Percentiles rank a stretch among this genome's conserved stretches.
These are phyloP conservation scores for Cyclotella atomus DNA, from an alignment of 108 stramenopile species.

Conservation along the genomic window DNA sequence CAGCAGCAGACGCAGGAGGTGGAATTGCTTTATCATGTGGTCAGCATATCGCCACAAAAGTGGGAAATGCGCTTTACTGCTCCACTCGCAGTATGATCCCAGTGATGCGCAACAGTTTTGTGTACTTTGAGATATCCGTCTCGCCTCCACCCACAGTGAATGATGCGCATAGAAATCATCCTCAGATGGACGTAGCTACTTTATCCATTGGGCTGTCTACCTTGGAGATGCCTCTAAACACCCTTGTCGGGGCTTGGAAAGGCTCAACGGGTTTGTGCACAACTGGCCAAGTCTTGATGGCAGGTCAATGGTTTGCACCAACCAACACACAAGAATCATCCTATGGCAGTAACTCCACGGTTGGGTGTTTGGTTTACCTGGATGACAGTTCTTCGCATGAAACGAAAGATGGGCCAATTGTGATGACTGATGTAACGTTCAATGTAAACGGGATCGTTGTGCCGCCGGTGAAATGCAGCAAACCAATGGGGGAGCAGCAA, in stretches of 20 bases:
- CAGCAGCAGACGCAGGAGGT: conserved; percentile 72
- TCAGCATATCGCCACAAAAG: conserved; percentile 92
- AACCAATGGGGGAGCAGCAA: background rate
- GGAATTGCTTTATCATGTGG: conserved; percentile 86
- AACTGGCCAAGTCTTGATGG: conserved; percentile 88
- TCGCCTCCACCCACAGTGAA: conserved; percentile 55
- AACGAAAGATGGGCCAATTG: conserved; percentile 91
- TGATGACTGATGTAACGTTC: conserved; percentile 87
- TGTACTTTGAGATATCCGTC: conserved; percentile 94
- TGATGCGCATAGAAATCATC: background rate
- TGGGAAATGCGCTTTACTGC: conserved; percentile 87
- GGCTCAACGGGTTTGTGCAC: conserved; percentile 92
- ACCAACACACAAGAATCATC: conserved; percentile 54
- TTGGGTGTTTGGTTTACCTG: conserved; percentile 92
- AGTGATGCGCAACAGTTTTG: conserved; percentile 91
- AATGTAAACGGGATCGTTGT: conserved; percentile 81
- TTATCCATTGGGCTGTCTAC: conserved; percentile 92
- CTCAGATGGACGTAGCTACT: conserved; percentile 50
- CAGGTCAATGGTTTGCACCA: conserved; percentile 84
- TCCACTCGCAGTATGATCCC: conserved; percentile 89
- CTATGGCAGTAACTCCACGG: conserved; percentile 83
- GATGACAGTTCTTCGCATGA: conserved; percentile 88
- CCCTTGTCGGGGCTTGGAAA: conserved; percentile 93
- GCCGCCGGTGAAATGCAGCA: conserved; percentile 19
- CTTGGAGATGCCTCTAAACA: conserved; percentile 95